Percentiles rank a stretch among this genome's conserved stretches.
These are phyloP conservation scores for Fraxinus cuspidata DNA, from an alignment of 257 asterid species.

Conservation along the genomic window DNA sequence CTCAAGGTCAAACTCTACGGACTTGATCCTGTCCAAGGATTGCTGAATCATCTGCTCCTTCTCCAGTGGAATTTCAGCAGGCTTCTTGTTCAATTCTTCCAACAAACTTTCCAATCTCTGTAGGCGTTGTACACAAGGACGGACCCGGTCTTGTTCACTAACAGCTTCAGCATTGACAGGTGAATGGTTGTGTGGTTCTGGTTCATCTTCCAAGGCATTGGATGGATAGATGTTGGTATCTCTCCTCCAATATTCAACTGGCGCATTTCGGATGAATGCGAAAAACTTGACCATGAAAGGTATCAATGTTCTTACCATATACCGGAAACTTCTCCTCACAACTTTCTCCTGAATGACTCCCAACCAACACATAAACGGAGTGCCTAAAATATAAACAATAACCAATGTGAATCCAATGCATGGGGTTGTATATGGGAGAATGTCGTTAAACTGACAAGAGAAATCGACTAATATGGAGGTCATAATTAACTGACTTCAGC, in stretches of 20 bases:
- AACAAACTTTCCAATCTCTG: constrained; percentile 69
- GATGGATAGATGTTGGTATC: constrained; percentile 43
- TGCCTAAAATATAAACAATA: constrained; percentile 42
- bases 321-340: constrained; percentile 55
- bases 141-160: constrained; percentile 42
- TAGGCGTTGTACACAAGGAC: constrained; percentile 74
- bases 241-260: constrained; percentile 60
- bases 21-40: constrained; percentile 83
- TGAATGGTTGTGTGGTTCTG: constrained; percentile 32
- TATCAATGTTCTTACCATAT: constrained; percentile 48
- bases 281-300: constrained; percentile 43
- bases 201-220: constrained; percentile 37
- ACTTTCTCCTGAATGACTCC: constrained; percentile 53
- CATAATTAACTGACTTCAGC: neutral
- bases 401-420: constrained; percentile 3
- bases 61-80: constrained; percentile 75
- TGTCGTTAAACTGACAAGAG: neutral
- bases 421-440: constrained; percentile 3
- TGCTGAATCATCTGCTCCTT: constrained; percentile 84
- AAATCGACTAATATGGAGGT: neutral
- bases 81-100: constrained; percentile 77
- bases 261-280: constrained; percentile 36
- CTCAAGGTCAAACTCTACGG: constrained; percentile 76
- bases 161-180: constrained; percentile 32
- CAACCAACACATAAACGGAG: constrained; percentile 39